Evolutionary conservation across 2,329 filamentous ascomycete genomes (phyloP).

Genomic region (Colletotrichum sojae): DNA sequence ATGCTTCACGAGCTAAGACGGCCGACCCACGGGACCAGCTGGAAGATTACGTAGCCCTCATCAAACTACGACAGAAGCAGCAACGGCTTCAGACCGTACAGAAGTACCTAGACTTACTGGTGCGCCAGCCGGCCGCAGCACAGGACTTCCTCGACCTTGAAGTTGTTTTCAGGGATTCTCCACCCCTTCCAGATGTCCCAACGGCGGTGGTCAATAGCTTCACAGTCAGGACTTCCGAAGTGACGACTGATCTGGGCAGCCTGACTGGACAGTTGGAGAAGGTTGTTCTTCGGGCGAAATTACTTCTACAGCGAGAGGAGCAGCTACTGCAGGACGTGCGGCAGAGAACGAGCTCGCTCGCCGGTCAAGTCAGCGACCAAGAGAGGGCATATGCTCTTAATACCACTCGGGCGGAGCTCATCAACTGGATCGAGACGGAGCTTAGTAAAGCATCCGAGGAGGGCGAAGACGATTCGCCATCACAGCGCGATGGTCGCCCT

Average conservation of each 20-base stretch:
- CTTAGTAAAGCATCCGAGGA: slow-evolving; percentile 65
- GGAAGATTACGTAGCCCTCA: slow-evolving; percentile 65
- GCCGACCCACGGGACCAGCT: slow-evolving; percentile 48
- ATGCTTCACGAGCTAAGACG: slow-evolving; percentile 36
- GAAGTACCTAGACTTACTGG: slow-evolving; percentile 64
- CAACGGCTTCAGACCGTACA: slow-evolving; percentile 65
- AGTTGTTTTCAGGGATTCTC: slow-evolving; percentile 61
- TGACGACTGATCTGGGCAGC: slow-evolving; percentile 59
- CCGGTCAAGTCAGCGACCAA: slow-evolving; percentile 54
- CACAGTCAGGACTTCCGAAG: slow-evolving; percentile 55
- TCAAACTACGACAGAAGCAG: slow-evolving; percentile 67
- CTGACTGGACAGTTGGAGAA: slow-evolving; percentile 70
- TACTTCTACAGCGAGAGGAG: slow-evolving; percentile 70
- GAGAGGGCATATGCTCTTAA: slow-evolving; percentile 68
- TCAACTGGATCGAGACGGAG: slow-evolving; percentile 76
- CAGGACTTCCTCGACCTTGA: slow-evolving; percentile 65
- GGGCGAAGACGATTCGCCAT: slow-evolving; percentile 40
- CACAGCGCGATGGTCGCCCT: slow-evolving; percentile 42
- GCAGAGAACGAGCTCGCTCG: slow-evolving; percentile 19
- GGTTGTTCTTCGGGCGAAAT: slow-evolving; percentile 70
- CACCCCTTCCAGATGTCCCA: slow-evolving; percentile 65
- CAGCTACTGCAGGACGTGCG: slow-evolving; percentile 61
- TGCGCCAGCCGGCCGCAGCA: slow-evolving; percentile 66
- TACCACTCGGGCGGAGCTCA: slow-evolving; percentile 71
- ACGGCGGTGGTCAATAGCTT: slow-evolving; percentile 66